Evolutionary conservation across 176 grass and related monocot genomes (phyloP).

Genomic region (Oryza glaberrima): DNA sequence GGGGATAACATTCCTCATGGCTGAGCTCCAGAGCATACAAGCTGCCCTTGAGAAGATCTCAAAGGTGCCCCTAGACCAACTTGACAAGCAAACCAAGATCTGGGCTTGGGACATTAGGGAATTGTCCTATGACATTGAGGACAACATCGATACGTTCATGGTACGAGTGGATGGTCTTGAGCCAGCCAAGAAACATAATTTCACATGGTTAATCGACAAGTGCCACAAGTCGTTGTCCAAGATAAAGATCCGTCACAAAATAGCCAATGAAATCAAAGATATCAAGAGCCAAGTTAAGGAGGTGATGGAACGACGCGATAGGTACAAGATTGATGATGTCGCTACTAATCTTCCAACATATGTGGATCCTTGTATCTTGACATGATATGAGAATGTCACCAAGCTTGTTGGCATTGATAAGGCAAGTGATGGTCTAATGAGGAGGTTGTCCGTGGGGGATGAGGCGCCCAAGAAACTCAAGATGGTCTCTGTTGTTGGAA

Average conservation of each 20-base stretch:
- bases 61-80: not conserved
- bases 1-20: not conserved
- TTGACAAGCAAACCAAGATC: not conserved
- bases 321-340: not conserved
- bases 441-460: not conserved
- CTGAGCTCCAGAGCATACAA: not conserved
- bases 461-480: not conserved
- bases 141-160: not conserved
- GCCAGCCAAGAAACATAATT: not conserved
- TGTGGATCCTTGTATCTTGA: not conserved
- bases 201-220: not conserved
- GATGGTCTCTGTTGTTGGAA: not conserved
- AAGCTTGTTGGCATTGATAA: not conserved
- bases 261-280: not conserved
- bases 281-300: not conserved
- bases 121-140: not conserved
- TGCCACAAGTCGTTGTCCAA: not conserved
- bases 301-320: not conserved
- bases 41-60: slow-evolving; percentile 14
- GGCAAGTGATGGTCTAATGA: not conserved
- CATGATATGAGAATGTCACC: not conserved
- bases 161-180: not conserved
- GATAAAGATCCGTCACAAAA: not conserved
- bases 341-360: too few species aligned
- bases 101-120: not conserved